Evolutionary conservation across 768 basidiomycete genomes (phyloP).

Genomic region (Pluteus cervinus): DNA sequence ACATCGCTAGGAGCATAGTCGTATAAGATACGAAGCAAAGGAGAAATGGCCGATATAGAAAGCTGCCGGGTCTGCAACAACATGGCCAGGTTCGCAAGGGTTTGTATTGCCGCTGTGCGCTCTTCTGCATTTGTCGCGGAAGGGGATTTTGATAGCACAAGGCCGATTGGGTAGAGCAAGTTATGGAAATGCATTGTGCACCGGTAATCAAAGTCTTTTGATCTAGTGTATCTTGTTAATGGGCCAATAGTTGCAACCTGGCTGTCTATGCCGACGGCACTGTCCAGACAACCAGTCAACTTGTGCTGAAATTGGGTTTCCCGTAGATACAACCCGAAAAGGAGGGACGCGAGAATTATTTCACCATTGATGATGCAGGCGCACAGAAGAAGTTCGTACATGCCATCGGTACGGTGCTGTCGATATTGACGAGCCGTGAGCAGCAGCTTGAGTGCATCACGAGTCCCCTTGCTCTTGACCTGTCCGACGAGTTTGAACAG

Average conservation of each 20-base stretch:
- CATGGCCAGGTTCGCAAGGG: slow-evolving; percentile 51
- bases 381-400: slow-evolving; percentile 56
- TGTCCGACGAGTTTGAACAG: slow-evolving; percentile 5
- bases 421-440: slow-evolving; percentile 46
- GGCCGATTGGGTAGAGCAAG: not conserved
- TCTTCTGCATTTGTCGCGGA: slow-evolving; percentile 15
- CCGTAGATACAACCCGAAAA: slow-evolving; percentile 60
- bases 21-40: slow-evolving; percentile 42
- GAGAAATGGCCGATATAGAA: slow-evolving; percentile 35
- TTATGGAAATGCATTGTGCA: not conserved
- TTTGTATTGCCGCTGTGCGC: slow-evolving; percentile 41
- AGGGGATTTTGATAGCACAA: slow-evolving; percentile 21
- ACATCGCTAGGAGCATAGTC: slow-evolving; percentile 33
- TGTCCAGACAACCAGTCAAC: slow-evolving; percentile 18
- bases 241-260: slow-evolving; percentile 3
- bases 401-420: slow-evolving; percentile 47
- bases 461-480: slow-evolving; percentile 27
- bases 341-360: slow-evolving; percentile 66
- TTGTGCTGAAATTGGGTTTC: slow-evolving; percentile 47
- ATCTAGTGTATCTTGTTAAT: not conserved
- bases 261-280: too few relatives aligned
- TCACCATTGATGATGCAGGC: slow-evolving; percentile 74
- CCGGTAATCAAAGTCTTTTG: too few relatives aligned
- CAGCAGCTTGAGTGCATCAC: slow-evolving; percentile 49
- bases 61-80: slow-evolving; percentile 46